These are phyloP conservation scores for Litsea cubeba DNA, from an alignment of 164 flowering plant species.

Conservation along the genomic window DNA sequence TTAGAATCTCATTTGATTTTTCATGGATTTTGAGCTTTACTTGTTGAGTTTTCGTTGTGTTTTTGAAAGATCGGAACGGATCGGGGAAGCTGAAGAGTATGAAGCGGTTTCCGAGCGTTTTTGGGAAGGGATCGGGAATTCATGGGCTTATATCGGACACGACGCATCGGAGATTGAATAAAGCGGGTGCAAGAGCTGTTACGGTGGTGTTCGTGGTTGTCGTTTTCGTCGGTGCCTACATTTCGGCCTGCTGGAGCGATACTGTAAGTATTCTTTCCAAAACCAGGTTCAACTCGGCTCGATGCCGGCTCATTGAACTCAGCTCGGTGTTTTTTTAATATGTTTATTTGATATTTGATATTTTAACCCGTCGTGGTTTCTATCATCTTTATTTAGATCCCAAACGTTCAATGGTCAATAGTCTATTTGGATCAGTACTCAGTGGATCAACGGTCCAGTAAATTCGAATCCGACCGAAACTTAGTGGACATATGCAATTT, in stretches of 20 bases:
- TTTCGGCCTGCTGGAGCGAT: slow-evolving; percentile 9
- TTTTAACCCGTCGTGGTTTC: neutral
- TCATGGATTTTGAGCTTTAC: too few relatives aligned
- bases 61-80: too few relatives aligned
- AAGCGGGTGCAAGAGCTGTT: neutral
- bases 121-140: neutral
- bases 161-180: neutral
- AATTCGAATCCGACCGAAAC: too few relatives aligned
- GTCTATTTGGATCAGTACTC: too few relatives aligned
- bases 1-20: too few relatives aligned
- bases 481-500: too few relatives aligned
- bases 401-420: too few relatives aligned
- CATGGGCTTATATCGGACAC: neutral
- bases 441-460: too few relatives aligned
- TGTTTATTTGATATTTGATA: too few relatives aligned
- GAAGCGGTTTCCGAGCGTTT: neutral
- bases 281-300: neutral
- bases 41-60: too few relatives aligned
- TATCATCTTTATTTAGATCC: too few relatives aligned
- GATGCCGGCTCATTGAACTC: neutral
- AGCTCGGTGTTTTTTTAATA: too few relatives aligned
- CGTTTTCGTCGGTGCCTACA: slow-evolving; percentile 1
- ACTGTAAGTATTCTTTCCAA: neutral
- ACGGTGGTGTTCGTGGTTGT: neutral
- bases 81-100: neutral